Conservation (phyloP, 2,329 filamentous ascomycete species). For the Pyricularia sp. region DNA sequence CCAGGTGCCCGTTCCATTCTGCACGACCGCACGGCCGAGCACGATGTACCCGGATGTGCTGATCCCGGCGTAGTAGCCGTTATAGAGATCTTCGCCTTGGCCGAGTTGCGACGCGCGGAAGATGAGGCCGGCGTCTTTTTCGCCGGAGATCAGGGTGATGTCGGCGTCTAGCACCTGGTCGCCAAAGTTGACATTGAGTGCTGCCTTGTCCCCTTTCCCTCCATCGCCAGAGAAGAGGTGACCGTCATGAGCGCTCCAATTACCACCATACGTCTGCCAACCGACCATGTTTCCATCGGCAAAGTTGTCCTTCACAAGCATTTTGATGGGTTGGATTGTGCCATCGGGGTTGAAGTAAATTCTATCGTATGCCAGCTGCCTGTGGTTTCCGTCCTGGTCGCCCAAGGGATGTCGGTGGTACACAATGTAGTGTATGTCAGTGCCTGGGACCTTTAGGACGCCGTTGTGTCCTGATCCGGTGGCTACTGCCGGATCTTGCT, state of each 20-base stretch:
- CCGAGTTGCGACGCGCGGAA: slow-evolving; percentile 21
- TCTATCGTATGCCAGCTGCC: slow-evolving; percentile 35
- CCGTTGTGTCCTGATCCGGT: slow-evolving; percentile 30
- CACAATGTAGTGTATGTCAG: slow-evolving; percentile 32
- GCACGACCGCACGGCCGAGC: neutral
- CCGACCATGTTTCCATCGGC: slow-evolving; percentile 26
- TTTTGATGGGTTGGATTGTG: slow-evolving; percentile 30
- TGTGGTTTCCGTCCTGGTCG: slow-evolving; percentile 34
- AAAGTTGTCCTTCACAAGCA: slow-evolving; percentile 34
- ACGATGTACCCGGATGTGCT: slow-evolving; percentile 4
- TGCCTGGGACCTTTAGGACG: slow-evolving; percentile 26
- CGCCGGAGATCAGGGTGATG: slow-evolving; percentile 11
- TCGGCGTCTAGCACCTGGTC: slow-evolving; percentile 22
- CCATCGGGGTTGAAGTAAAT: slow-evolving; percentile 35
- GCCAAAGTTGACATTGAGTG: slow-evolving; percentile 26
- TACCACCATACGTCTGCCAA: slow-evolving; percentile 21
- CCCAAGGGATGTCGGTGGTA: slow-evolving; percentile 35
- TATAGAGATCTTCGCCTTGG: slow-evolving; percentile 10
- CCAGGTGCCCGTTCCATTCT: neutral
- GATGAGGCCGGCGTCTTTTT: slow-evolving; percentile 22
- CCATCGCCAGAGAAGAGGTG: slow-evolving; percentile 15
- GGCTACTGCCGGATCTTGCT: slow-evolving; percentile 22
- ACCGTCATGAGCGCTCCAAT: slow-evolving; percentile 17
- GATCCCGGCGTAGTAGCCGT: slow-evolving; percentile 21
- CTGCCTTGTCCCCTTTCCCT: slow-evolving; percentile 14